These are phyloP conservation scores for Dactylonectria macrodidyma DNA, from an alignment of 2,329 filamentous ascomycete species.

Conservation along the genomic window DNA sequence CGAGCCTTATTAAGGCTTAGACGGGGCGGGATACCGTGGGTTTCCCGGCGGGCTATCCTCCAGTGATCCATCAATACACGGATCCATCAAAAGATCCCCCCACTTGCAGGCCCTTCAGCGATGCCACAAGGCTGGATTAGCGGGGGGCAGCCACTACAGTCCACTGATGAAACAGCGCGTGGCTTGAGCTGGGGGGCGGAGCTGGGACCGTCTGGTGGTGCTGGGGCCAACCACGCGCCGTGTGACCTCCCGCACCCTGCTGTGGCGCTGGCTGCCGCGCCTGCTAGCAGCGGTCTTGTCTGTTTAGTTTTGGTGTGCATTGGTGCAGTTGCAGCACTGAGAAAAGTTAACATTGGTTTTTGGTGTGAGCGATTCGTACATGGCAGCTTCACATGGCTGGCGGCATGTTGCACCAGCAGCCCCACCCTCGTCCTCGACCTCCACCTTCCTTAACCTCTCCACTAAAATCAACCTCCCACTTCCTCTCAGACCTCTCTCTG, in stretches of 20 bases:
- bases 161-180: slow-evolving; percentile 20
- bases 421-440: too few relatives aligned
- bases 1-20: slow-evolving; percentile 30
- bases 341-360: too few relatives aligned
- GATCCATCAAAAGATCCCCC: too few relatives aligned
- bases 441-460: too few relatives aligned
- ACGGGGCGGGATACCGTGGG: slow-evolving; percentile 10
- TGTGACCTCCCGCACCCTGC: slow-evolving; percentile 1
- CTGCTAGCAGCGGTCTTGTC: not conserved
- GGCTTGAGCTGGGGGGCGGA: slow-evolving; percentile 10
- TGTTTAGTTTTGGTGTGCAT: too few relatives aligned
- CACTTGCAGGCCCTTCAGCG: not conserved
- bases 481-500: not conserved
- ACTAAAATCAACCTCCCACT: too few relatives aligned
- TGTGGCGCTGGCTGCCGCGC: slow-evolving; percentile 10
- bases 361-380: too few relatives aligned
- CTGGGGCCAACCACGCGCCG: slow-evolving; percentile 18
- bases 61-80: too few relatives aligned
- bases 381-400: too few relatives aligned
- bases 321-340: too few relatives aligned
- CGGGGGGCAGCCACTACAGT: slow-evolving; percentile 19
- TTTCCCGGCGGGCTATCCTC: not conserved
- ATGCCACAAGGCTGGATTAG: slow-evolving; percentile 27
- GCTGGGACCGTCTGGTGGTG: not conserved
- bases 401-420: too few relatives aligned